Base-by-base conservation (phyloP, 106 monocot genomes). In the Vanilla planifolia region DNA sequence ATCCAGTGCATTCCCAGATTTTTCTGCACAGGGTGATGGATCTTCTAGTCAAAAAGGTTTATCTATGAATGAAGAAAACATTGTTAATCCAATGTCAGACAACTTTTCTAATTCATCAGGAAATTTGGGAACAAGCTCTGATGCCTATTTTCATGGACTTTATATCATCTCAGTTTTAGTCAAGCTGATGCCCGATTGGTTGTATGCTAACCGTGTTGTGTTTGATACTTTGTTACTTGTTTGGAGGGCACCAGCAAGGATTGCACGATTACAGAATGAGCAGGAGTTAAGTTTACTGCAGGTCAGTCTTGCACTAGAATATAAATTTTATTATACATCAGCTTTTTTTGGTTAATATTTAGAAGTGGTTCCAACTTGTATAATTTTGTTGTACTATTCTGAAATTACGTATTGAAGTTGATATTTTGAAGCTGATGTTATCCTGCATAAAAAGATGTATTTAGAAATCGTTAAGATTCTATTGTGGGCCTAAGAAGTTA, bases 171-270 rank as follows among this genome's bases (percentile, higher is more conserved):
- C 81, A 10, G 76, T 84, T 67, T 59, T 98, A 61, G 98, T 98
- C 52, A 98, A 92, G 66, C 67, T 92, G 67, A 88, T 92, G 74
- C 98, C 98, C 29, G 85, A 88, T 8, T 98, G 98, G 98, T 75
- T 92, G 64, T 65, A 75, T 77, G 74, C 76, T 52, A 98, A 98
- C 33, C 79, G 82, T 8, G n/a, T 57, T 48, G 85, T 98, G 11
- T 88, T 92, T 73, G 92, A 98, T 39, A 78, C 82, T 26, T 75
- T 98, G 48, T 53, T 98, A 37, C 73, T 77, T 59, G 78, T 82
- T 57, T 98, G 98, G 98, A 98, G 92, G 63, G 92, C 92, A 55
- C 88, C 82, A 40, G 79, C 68, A 67, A 88, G 98, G 65, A 63
- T 84, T 73, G 57, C 70, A 65, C 84, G 92, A 13, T 73, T 98